Base-by-base conservation (phyloP, 2,329 filamentous ascomycete species). In the Neonectria punicea region DNA sequence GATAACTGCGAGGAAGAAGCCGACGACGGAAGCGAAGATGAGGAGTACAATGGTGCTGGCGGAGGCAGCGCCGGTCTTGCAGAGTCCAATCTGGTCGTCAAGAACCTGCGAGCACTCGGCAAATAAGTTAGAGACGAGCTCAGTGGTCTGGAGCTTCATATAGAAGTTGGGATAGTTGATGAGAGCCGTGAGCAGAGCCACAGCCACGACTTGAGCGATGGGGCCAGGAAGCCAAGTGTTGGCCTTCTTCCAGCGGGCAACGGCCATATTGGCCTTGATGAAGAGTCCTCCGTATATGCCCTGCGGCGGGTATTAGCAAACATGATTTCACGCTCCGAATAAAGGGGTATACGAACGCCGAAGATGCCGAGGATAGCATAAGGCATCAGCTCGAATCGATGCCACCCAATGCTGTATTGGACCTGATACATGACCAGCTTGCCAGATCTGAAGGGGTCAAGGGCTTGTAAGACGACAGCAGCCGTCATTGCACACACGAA, bases 401-500 rank as follows among this genome's bases (percentile, higher is more conserved):
- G 94, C 95, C 95, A 99, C 53, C 91, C 91, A 30, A 90, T 90
- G 71, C 91, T 94, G 79, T 98, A 98, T 39, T 93, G 95, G 74
- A 98, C 94, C 80, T 99, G 94, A 77, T 97, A 99, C 59, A 98
- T 83, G 50, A 98, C 96, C 58, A 98, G 91, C 79, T 99, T 97
- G 58, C 95, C 96, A 1, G 94, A 97, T 58, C 96, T 89, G 78
- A 98, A 98, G 5, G 96, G 96, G 77, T 99, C 96, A 67, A 97
- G 88, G 5, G 93, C 93, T 79, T 98, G 95, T 5, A 99, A 85
- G 14, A 94, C 93, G 41, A 98, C 93, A 18, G 96, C 95, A 16
- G 94, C 96, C n/a, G 97, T 93, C 94, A 98, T 98, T 77, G 96
- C 96, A 74, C 96, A 98, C 44, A 99, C 96, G 76, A 99, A 99